Percentiles rank a stretch among this genome's conserved stretches.
Evolutionary conservation across 2,329 filamentous ascomycete genomes (phyloP).

Genomic region (Ciborinia camelliae): DNA sequence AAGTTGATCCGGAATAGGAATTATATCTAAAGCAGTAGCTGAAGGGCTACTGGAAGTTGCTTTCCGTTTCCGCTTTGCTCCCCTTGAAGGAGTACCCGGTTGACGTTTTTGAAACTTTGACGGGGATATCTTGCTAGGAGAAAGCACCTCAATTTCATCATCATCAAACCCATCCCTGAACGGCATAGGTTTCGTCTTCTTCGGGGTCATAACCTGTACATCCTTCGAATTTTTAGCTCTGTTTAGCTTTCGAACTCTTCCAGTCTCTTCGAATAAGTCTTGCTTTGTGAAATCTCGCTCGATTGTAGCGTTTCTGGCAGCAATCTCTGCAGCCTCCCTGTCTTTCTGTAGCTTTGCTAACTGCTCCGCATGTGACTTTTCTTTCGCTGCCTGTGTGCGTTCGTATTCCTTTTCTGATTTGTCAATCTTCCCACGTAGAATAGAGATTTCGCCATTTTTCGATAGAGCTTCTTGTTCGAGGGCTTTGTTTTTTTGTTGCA

Average conservation of each 20-base stretch:
- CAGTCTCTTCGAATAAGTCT: conserved; percentile 61
- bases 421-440: conserved; percentile 68
- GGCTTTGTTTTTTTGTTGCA: conserved; percentile 52
- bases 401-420: conserved; percentile 61
- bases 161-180: conserved; percentile 73
- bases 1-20: conserved; percentile 26
- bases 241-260: conserved; percentile 40
- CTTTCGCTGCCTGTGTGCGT: conserved; percentile 57
- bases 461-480: conserved; percentile 56
- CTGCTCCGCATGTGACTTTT: conserved; percentile 62
- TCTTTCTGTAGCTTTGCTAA: conserved; percentile 60
- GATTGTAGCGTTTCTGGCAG: conserved; percentile 62
- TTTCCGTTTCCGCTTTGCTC: conserved; percentile 64
- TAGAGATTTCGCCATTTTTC: conserved; percentile 69
- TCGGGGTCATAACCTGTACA: conserved; percentile 55
- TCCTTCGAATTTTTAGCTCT: conserved; percentile 44
- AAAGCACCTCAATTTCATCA: conserved; percentile 48
- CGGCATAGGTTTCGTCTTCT: conserved; percentile 51
- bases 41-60: conserved; percentile 61
- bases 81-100: conserved; percentile 57
- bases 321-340: conserved; percentile 61
- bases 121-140: conserved; percentile 48
- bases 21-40: conserved; percentile 49
- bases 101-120: conserved; percentile 42
- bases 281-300: conserved; percentile 71